These are phyloP conservation scores for Gnomoniopsis smithogilvyi DNA, from an alignment of 2,329 filamentous ascomycete genomes.

Conservation along the genomic window DNA sequence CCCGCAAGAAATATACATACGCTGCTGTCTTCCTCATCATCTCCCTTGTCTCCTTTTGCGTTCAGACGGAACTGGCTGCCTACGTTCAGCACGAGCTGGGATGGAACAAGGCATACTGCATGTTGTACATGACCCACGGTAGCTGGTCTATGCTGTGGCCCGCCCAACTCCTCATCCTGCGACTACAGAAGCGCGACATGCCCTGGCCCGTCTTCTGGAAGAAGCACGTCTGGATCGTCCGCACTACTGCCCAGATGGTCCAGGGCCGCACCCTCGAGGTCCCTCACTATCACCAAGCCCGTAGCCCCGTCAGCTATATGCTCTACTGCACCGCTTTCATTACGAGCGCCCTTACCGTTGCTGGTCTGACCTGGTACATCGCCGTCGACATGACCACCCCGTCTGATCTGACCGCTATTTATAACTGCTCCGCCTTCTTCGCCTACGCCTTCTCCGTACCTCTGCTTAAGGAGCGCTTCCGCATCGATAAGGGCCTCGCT, in stretches of 20 bases:
- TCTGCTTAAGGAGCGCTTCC: slow-evolving; percentile 78
- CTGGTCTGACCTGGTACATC: slow-evolving; percentile 92
- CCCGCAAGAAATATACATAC: slow-evolving; percentile 80
- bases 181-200: slow-evolving; percentile 72
- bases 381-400: slow-evolving; percentile 92
- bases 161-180: slow-evolving; percentile 73
- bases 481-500: slow-evolving; percentile 79
- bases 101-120: slow-evolving; percentile 99
- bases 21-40: slow-evolving; percentile 79
- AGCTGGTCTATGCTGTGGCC: slow-evolving; percentile 93
- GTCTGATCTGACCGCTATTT: slow-evolving; percentile 93
- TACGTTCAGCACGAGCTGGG: slow-evolving; percentile 89
- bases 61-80: slow-evolving; percentile 93
- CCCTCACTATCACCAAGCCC: slow-evolving; percentile 37
- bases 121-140: slow-evolving; percentile 96
- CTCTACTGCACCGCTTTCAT: slow-evolving; percentile 75
- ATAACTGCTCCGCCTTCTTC: slow-evolving; percentile 99
- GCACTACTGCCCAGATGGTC: slow-evolving; percentile 73
- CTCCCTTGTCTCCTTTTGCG: slow-evolving; percentile 81
- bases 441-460: slow-evolving; percentile 96
- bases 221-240: slow-evolving; percentile 47
- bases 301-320: slow-evolving; percentile 63
- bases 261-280: slow-evolving; percentile 73
- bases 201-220: slow-evolving; percentile 88
- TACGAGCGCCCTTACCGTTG: slow-evolving; percentile 82